Evolutionary conservation across 164 flowering plant genomes (phyloP).

Genomic region (Magnolia officinalis): DNA sequence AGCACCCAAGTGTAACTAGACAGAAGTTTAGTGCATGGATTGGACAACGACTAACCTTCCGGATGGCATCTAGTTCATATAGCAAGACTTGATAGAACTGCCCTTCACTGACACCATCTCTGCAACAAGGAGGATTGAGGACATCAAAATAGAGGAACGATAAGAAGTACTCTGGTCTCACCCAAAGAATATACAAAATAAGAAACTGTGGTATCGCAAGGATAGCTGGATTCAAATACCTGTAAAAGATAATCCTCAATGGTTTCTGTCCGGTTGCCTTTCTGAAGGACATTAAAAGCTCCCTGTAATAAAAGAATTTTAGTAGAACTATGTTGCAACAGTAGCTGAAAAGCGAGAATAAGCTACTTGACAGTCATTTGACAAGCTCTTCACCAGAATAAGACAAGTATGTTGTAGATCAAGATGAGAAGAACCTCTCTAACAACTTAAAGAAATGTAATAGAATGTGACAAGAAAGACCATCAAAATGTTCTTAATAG

Average conservation of each 20-base stretch:
- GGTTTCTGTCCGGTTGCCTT: conserved; percentile 62
- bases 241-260: conserved; percentile 55
- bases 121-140: conserved; percentile 7
- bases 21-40: neutral
- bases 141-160: neutral
- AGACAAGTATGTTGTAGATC: neutral
- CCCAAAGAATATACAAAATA: neutral
- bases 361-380: neutral
- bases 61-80: conserved; percentile 48
- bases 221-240: conserved; percentile 20
- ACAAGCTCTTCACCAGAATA: neutral
- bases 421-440: neutral
- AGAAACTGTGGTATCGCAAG: neutral
- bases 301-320: conserved; percentile 31
- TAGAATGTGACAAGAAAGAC: neutral
- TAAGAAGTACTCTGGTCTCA: neutral
- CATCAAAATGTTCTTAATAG: neutral
- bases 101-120: conserved; percentile 59
- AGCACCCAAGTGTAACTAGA: neutral
- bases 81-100: conserved; percentile 52
- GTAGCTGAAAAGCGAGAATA: neutral
- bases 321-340: neutral
- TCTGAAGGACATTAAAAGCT: conserved; percentile 51
- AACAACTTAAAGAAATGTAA: neutral
- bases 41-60: conserved; percentile 31